Conservation (phyloP, 2,329 filamentous ascomycete species). For the Botryosphaeria dothidea region DNA sequence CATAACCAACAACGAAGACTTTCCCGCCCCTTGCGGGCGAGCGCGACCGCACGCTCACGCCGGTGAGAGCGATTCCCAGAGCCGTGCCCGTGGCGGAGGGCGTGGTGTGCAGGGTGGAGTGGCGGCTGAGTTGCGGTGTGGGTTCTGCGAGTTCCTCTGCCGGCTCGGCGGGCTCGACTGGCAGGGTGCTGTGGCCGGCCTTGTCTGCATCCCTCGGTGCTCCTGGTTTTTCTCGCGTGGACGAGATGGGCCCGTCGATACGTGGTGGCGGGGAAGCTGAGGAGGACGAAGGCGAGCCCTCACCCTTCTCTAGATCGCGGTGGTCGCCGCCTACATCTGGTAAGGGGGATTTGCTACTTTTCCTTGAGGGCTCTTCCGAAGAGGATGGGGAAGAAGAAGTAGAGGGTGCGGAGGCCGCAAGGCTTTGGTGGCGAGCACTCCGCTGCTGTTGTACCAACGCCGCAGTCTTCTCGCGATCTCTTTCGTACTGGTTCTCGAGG, state of each 20-base stretch:
- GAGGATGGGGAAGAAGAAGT: neutral
- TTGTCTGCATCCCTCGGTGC: neutral
- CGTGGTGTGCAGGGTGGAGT: neutral
- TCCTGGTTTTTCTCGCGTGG: too few relatives aligned
- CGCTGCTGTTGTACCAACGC: neutral
- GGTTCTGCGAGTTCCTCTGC: neutral
- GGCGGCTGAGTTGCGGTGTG: constrained; percentile 24
- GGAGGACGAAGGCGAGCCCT: neutral
- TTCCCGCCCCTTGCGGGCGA: constrained; percentile 20
- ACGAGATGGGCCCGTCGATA: too few relatives aligned
- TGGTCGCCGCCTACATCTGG: neutral
- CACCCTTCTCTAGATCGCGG: neutral
- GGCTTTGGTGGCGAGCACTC: too few relatives aligned
- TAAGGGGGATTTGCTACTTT: neutral
- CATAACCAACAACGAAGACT: constrained; percentile 41
- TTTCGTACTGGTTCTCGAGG: constrained; percentile 21
- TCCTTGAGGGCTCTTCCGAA: neutral
- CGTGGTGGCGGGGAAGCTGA: neutral
- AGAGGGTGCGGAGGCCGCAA: neutral
- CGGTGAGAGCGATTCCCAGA: constrained; percentile 35
- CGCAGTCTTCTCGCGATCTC: constrained; percentile 18
- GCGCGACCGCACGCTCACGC: constrained; percentile 37
- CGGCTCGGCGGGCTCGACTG: neutral
- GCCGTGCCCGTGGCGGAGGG: constrained; percentile 29
- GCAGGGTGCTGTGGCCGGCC: neutral